Evolutionary conservation across 441 rosid species (phyloP).

Genomic region (Lepidium campestre): DNA sequence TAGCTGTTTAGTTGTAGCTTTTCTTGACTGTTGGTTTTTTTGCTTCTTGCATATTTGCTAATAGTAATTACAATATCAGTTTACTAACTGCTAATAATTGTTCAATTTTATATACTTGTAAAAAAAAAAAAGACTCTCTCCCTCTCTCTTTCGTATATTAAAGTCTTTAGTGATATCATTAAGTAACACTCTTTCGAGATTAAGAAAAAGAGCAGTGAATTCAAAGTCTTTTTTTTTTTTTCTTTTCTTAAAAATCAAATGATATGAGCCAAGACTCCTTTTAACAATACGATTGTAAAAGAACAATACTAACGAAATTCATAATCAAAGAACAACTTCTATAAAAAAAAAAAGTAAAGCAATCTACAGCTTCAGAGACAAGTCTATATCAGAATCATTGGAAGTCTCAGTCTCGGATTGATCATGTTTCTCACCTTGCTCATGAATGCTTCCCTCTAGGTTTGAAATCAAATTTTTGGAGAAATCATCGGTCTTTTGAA

Average conservation of each 20-base stretch:
- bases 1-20: not conserved
- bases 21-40: not conserved
- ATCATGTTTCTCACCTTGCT: not conserved
- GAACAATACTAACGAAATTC: not conserved
- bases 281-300: not conserved
- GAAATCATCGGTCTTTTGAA: constrained; percentile 18
- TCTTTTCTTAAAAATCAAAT: not conserved
- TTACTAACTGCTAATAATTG: not conserved
- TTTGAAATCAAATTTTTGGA: constrained; percentile 14
- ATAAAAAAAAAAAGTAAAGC: not conserved
- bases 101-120: not conserved
- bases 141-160: not conserved
- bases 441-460: constrained; percentile 14
- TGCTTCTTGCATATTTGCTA: not conserved
- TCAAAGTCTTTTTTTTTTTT: not conserved
- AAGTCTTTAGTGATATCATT: constrained; percentile 2
- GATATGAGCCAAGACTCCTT: not conserved
- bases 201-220: not conserved
- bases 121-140: no score
- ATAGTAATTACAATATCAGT: not conserved
- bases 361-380: constrained; percentile 42
- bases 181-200: not conserved
- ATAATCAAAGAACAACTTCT: not conserved
- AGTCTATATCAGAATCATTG: constrained; percentile 37
- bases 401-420: not conserved